Conservation (phyloP, 371 early-diverging fungal species). For the Dinochytrium kinnereticum region DNA sequence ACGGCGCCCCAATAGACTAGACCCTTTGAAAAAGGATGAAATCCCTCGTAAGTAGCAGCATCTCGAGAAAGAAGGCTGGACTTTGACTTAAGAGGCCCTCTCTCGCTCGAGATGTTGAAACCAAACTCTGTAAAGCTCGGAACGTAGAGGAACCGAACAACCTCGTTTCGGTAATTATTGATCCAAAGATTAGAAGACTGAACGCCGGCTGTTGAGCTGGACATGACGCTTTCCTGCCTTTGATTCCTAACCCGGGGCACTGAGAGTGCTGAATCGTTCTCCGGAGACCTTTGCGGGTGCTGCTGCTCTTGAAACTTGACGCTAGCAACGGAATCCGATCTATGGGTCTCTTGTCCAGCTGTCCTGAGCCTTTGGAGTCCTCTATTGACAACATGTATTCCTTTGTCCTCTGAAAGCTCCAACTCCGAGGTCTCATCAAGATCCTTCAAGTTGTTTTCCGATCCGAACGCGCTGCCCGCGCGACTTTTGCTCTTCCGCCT, state of each 20-base stretch:
- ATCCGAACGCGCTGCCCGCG: not conserved
- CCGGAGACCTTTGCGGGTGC: not conserved
- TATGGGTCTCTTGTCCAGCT: not conserved
- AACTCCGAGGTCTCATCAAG: not conserved
- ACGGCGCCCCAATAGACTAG: constrained; percentile 32
- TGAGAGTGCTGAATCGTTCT: not conserved
- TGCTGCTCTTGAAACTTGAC: constrained; percentile 1
- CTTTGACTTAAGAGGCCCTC: not conserved
- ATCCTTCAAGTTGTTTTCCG: not conserved
- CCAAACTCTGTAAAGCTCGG: constrained; percentile 14
- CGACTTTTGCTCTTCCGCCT: not conserved
- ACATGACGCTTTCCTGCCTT: not conserved
- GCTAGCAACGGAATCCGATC: constrained; percentile 8
- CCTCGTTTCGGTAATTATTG: not conserved
- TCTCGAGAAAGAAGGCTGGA: not conserved
- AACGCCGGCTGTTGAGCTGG: not conserved
- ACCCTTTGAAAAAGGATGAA: constrained; percentile 31
- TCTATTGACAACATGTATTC: not conserved
- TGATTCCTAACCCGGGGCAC: not conserved
- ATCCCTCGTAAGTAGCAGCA: not conserved
- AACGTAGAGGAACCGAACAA: constrained; percentile 7
- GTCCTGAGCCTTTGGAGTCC: not conserved
- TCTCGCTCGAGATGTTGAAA: not conserved
- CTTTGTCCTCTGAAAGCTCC: not conserved
- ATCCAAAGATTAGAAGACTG: not conserved